phyloP scores from a whole-genome alignment of 2,329 filamentous ascomycete species.

The Paecilomyces niveus region DNA sequence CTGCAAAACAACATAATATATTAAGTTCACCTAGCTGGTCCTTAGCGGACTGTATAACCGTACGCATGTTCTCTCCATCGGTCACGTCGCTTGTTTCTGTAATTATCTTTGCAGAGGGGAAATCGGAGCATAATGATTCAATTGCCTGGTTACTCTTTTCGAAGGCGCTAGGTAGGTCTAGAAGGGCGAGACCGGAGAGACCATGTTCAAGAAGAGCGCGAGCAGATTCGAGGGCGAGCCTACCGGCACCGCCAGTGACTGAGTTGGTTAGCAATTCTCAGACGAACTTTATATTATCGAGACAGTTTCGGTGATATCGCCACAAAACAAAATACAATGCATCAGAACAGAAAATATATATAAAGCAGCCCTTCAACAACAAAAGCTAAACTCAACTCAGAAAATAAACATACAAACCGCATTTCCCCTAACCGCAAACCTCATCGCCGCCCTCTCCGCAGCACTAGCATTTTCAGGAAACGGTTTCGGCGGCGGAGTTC shows the following conservation, averaged over 20 bases:
- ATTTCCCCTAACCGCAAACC: slow-evolving; percentile 24
- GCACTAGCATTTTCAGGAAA: slow-evolving; percentile 13
- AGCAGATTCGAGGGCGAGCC: slow-evolving; percentile 51
- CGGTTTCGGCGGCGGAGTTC: slow-evolving; percentile 20
- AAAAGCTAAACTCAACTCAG: slow-evolving; percentile 11
- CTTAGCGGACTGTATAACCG: slow-evolving; percentile 10
- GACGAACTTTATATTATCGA: neutral
- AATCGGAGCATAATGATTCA: slow-evolving; percentile 43
- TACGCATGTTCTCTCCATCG: slow-evolving; percentile 31
- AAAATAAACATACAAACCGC: slow-evolving; percentile 18
- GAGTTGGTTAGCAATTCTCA: slow-evolving; percentile 2
- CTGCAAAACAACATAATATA: slow-evolving; percentile 59
- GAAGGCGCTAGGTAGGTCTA: slow-evolving; percentile 48
- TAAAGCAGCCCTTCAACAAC: neutral
- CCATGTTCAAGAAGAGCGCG: slow-evolving; percentile 64
- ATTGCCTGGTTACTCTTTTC: slow-evolving; percentile 35
- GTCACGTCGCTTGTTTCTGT: slow-evolving; percentile 55
- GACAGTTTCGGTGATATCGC: neutral
- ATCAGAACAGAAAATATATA: too few species aligned
- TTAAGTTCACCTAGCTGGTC: slow-evolving; percentile 44
- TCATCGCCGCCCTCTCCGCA: slow-evolving; percentile 17
- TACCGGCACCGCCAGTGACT: slow-evolving; percentile 62
- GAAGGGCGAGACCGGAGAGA: slow-evolving; percentile 50
- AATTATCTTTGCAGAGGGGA: slow-evolving; percentile 47
- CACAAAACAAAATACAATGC: too few species aligned